Base-by-base conservation (phyloP, 2,329 filamentous ascomycete species). In the Coniochaeta sp. region DNA sequence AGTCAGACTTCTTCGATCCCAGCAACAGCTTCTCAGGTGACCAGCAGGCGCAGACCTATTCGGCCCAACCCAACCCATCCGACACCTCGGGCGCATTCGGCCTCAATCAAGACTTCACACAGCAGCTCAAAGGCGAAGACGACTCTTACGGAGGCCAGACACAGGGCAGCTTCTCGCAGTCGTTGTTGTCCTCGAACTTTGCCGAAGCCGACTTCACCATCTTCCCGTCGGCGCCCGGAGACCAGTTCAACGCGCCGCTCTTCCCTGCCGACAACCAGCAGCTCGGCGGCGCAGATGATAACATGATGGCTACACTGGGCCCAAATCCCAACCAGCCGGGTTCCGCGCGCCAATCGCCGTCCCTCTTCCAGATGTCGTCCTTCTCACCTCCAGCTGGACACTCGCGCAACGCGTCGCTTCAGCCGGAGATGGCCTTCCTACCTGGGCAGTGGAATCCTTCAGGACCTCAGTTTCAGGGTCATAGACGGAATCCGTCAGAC, bases 401-500 rank as follows among this genome's bases (percentile, higher is more conserved):
- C 69, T 84, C 82, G 24, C 77, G 83, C 61, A 79, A 85, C 69
- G 74, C 78, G 28, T 86, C 83, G 4, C 76, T 86, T 1, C 81
- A 81, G 0, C 83, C 83, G 1, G 81, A 84, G 68, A 79, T 81
- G 6, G 83, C 83, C 1, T 72, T 85, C n/a, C 72, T 83, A 31
- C 78, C 77, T 2, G 76, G 73, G n/a, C 82, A 84, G 64, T 86
- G 82, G 82, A 78, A 67, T 47, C 78, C 61, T 16, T 65, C 62
- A 1, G 54, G 12, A 22, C 74, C 78, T 16, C 81, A 84, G 62
- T 97, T 96, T 69, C 88, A 90, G 65, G 81, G 84, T n/a, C 93
- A 97, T 71, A 84, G 92, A 67, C 86, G 93, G 68, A 87, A 85
- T 40, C 90, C 91, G 1, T 97, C 93, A n/a, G 93, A 97, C 67